Evolutionary conservation across 345 rosid species (phyloP).

Genomic region (Camelina hispida): DNA sequence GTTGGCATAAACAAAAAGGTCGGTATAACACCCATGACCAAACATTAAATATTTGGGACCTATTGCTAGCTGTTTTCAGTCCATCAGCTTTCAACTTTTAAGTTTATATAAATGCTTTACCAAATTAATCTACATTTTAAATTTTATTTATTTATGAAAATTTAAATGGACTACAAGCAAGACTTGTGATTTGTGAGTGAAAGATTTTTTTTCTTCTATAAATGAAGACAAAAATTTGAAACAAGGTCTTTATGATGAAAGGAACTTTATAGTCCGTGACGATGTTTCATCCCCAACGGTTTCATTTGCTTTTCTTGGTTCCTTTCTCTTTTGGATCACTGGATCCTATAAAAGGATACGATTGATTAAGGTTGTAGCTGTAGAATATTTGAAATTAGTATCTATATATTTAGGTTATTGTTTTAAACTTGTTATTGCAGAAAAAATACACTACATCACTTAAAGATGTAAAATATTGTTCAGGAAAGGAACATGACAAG

Average conservation of each 20-base stretch:
- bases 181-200: background rate
- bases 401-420: background rate
- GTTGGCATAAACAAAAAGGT: slow-evolving; percentile 18
- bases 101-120: slow-evolving; percentile 19
- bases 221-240: background rate
- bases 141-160: background rate
- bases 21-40: slow-evolving; percentile 24
- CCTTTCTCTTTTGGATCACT: background rate
- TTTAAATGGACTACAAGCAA: slow-evolving; percentile 10
- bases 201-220: background rate
- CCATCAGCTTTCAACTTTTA: slow-evolving; percentile 27
- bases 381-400: background rate
- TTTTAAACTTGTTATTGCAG: background rate
- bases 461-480: background rate
- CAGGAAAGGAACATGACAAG: background rate
- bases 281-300: slow-evolving; percentile 17
- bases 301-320: background rate
- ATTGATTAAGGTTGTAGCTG: background rate
- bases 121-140: slow-evolving; percentile 3
- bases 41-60: slow-evolving; percentile 34
- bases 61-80: slow-evolving; percentile 36
- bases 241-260: slow-evolving; percentile 29
- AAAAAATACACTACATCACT: background rate
- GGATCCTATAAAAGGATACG: background rate
- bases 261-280: background rate